A percentile compares a stretch with the other conserved stretches of the same genome.
phyloP scores from a whole-genome alignment of 2,329 filamentous ascomycete genomes.

The Phialophora tarda region DNA sequence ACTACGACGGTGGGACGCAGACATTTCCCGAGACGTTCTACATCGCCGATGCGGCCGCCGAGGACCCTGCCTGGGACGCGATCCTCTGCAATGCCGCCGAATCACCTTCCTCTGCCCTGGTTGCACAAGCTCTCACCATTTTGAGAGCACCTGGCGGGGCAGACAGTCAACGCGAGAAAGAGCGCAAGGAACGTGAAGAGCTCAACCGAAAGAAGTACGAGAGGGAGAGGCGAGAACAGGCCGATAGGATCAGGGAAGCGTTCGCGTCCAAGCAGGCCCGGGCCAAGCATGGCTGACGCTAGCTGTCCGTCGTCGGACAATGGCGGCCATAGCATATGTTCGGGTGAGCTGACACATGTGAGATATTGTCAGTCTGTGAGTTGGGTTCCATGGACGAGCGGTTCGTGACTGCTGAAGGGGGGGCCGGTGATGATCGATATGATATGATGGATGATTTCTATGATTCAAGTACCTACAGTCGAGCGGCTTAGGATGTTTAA shows the following conservation, averaged over 20 bases:
- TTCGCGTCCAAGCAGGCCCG: conserved; percentile 12
- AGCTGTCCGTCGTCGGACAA: neutral
- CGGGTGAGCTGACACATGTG: neutral
- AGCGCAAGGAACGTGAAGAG: conserved; percentile 21
- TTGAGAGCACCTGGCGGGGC: conserved; percentile 9
- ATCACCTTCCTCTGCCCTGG: conserved; percentile 6
- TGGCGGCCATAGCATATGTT: neutral
- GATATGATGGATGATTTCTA: neutral
- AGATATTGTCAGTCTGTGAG: neutral
- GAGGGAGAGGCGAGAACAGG: conserved; percentile 27
- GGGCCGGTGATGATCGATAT: neutral
- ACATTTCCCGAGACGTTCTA: conserved; percentile 35
- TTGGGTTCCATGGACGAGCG: neutral
- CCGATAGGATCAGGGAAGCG: conserved; percentile 24
- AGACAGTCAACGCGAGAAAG: conserved; percentile 17
- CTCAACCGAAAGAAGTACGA: conserved; percentile 25
- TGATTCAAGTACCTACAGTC: neutral
- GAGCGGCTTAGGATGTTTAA: neutral
- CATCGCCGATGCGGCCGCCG: conserved; percentile 25
- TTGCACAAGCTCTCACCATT: conserved; percentile 20
- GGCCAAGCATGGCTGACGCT: conserved; percentile 15
- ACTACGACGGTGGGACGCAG: conserved; percentile 33
- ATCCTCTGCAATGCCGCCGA: conserved; percentile 27
- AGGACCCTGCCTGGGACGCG: conserved; percentile 27
- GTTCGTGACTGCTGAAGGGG: neutral